Evolutionary conservation across 2,329 filamentous ascomycete genomes (phyloP).

Genomic region (Metarhizium robertsii): DNA sequence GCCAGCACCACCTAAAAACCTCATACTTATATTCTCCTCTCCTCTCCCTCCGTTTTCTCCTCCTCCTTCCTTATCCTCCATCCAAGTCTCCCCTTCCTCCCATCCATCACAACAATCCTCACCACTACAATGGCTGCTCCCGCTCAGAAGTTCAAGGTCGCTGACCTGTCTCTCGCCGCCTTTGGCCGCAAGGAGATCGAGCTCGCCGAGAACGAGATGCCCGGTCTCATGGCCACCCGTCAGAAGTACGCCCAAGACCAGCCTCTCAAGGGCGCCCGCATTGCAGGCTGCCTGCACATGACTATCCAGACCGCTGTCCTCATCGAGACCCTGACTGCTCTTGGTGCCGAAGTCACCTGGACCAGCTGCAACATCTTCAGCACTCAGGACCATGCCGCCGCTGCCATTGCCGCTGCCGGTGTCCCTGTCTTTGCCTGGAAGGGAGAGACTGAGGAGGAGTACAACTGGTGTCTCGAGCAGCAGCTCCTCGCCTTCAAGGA

Average conservation of each 20-base stretch:
- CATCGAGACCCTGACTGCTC: constrained; percentile 90
- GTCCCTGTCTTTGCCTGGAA: constrained; percentile 76
- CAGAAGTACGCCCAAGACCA: constrained; percentile 86
- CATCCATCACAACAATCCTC: constrained; percentile 12
- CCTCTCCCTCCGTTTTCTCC: constrained; percentile 4
- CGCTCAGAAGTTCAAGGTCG: constrained; percentile 94
- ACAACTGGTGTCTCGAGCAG: constrained; percentile 99
- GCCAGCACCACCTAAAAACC: constrained; percentile 11
- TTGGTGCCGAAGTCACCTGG: constrained; percentile 98
- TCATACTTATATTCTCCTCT: constrained; percentile 8
- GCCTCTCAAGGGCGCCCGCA: constrained; percentile 87
- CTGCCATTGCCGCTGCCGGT: constrained; percentile 88
- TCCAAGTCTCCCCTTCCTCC: constrained; percentile 7
- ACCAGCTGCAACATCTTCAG: constrained; percentile 99
- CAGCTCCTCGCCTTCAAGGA: constrained; percentile 96
- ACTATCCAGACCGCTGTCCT: constrained; percentile 99
- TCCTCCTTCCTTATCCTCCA: constrained; percentile 9
- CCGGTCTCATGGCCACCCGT: constrained; percentile 93
- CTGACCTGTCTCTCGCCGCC: constrained; percentile 93
- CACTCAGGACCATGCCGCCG: constrained; percentile 96
- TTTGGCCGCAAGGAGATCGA: constrained; percentile 99
- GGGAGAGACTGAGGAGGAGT: constrained; percentile 98
- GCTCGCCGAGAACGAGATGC: constrained; percentile 94
- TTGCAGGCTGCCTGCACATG: constrained; percentile 98
- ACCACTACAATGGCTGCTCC: constrained; percentile 57